Evolutionary conservation across 306 rosid genomes (phyloP).

Genomic region (Elaeagnus macrophylla): DNA sequence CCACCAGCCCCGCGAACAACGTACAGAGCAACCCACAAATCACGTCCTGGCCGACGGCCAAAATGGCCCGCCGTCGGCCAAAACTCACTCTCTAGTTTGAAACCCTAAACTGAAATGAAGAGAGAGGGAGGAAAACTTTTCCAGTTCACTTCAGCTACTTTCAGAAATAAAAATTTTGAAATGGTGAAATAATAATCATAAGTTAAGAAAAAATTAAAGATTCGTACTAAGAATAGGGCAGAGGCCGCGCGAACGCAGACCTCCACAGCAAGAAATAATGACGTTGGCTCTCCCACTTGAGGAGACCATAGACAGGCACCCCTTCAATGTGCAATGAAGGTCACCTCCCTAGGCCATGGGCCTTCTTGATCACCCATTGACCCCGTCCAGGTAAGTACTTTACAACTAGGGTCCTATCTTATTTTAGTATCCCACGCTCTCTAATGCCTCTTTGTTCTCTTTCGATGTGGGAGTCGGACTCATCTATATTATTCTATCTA

Average conservation of each 20-base stretch:
- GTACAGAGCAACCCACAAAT: too few relatives aligned
- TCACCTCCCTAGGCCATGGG: conserved; percentile 16
- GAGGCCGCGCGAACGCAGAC: conserved; percentile 74
- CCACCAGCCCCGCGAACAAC: too few relatives aligned
- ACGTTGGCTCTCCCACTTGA: conserved; percentile 38
- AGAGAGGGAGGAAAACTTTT: too few relatives aligned
- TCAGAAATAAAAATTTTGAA: too few relatives aligned
- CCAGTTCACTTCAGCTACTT: too few relatives aligned
- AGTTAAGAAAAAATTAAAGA: too few relatives aligned
- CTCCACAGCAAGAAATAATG: conserved; percentile 58
- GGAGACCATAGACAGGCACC: conserved; percentile 11
- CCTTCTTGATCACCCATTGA: conserved; percentile 16
- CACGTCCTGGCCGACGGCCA: too few relatives aligned
- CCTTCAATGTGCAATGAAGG: conserved; percentile 8
- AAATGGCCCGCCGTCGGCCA: too few relatives aligned
- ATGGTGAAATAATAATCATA: too few relatives aligned
- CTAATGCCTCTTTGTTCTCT: neutral
- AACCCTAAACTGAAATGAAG: too few relatives aligned
- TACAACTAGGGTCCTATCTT: rapidly evolving
- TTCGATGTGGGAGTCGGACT: conserved; percentile 5
- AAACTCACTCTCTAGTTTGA: too few relatives aligned
- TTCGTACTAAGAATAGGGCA: neutral
- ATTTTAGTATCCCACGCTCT: neutral
- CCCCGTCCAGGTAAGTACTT: conserved; percentile 14
- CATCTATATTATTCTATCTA: neutral